These are phyloP conservation scores for Aegilops bicornis DNA, from an alignment of 176 grass and related monocot genomes.

Conservation along the genomic window DNA sequence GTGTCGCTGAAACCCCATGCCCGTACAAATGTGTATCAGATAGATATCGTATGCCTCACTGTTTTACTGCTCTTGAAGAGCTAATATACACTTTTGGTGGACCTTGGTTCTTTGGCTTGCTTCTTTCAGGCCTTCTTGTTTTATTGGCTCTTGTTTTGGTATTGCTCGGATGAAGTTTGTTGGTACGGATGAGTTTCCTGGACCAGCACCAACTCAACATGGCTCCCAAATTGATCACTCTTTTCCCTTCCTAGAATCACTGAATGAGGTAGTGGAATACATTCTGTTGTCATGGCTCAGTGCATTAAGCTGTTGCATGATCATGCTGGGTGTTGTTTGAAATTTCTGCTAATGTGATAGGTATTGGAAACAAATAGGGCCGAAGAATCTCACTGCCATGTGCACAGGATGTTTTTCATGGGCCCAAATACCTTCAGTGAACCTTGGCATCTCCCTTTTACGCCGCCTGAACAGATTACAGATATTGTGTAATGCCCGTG, in stretches of 20 bases:
- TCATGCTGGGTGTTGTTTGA: slow-evolving; percentile 21
- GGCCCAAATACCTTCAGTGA: slow-evolving; percentile 96
- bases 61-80: slow-evolving; percentile 96
- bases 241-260: slow-evolving; percentile 91
- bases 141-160: slow-evolving; percentile 93
- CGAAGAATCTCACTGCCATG: slow-evolving; percentile 94
- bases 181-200: slow-evolving; percentile 81
- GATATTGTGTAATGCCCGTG: slow-evolving; percentile 77
- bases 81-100: slow-evolving; percentile 93
- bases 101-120: slow-evolving; percentile 94
- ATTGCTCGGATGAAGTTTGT: slow-evolving; percentile 98
- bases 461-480: slow-evolving; percentile 75
- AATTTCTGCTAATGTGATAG: slow-evolving; percentile 45
- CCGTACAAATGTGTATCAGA: slow-evolving; percentile 93
- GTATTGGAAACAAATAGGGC: slow-evolving; percentile 94
- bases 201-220: slow-evolving; percentile 91
- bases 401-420: slow-evolving; percentile 95
- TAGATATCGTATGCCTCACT: slow-evolving; percentile 96
- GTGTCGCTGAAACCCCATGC: slow-evolving; percentile 83
- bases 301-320: neutral
- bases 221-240: slow-evolving; percentile 96
- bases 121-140: slow-evolving; percentile 88
- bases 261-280: slow-evolving; percentile 76
- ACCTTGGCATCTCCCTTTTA: slow-evolving; percentile 91
- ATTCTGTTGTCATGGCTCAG: neutral